These are phyloP conservation scores for Helicocarpus griseus DNA, from an alignment of 2,329 filamentous ascomycete species.

Conservation along the genomic window DNA sequence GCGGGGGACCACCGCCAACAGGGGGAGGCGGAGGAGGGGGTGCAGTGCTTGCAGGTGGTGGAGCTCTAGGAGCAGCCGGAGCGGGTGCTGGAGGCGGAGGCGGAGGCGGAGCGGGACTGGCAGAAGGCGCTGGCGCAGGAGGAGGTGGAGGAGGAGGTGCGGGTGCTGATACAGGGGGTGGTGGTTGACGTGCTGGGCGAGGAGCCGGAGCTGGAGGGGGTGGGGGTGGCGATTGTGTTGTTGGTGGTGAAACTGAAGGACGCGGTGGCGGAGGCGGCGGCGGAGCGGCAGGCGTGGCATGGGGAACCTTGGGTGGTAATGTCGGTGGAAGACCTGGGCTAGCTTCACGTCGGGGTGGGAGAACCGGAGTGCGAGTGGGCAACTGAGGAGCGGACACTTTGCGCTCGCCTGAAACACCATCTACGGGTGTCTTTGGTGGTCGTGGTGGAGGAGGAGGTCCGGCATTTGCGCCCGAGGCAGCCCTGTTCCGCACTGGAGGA, in stretches of 20 bases:
- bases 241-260: slow-evolving; percentile 25
- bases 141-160: slow-evolving; percentile 32
- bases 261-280: slow-evolving; percentile 40
- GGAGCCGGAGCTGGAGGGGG: slow-evolving; percentile 28
- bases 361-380: slow-evolving; percentile 59
- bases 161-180: slow-evolving; percentile 20
- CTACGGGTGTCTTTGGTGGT: slow-evolving; percentile 56
- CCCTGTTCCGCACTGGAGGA: slow-evolving; percentile 40
- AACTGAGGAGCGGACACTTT: slow-evolving; percentile 58
- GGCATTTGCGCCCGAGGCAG: slow-evolving; percentile 41
- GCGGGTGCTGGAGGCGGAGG: slow-evolving; percentile 26
- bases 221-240: slow-evolving; percentile 33
- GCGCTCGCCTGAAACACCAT: slow-evolving; percentile 59
- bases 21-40: slow-evolving; percentile 43
- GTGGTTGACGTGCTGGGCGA: slow-evolving; percentile 46
- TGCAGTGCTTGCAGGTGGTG: slow-evolving; percentile 25
- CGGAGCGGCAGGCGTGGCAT: slow-evolving; percentile 37
- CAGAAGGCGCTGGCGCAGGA: slow-evolving; percentile 21
- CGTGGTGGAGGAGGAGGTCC: slow-evolving; percentile 54
- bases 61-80: slow-evolving; percentile 37
- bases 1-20: slow-evolving; percentile 2
- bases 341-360: slow-evolving; percentile 50
- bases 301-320: slow-evolving; percentile 36
- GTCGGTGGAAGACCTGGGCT: slow-evolving; percentile 40
- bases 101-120: slow-evolving; percentile 35